Evolutionary conservation across 129 eudicot genomes (phyloP).

Genomic region (Pittosporum tobira): DNA sequence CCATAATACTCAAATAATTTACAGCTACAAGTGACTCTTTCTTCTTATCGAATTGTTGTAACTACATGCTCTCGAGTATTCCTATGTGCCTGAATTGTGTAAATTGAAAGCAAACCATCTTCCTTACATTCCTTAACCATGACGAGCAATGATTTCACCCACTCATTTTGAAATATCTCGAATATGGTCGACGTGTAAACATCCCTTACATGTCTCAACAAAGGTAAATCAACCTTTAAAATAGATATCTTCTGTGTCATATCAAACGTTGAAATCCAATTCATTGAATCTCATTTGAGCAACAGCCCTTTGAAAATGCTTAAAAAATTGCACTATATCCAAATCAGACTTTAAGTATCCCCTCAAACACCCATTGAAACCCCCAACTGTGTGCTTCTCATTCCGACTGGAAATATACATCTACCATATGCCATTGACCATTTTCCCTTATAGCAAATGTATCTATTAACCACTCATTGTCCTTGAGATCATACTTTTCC

Average conservation of each 20-base stretch:
- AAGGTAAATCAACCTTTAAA: conserved; percentile 13
- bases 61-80: neutral
- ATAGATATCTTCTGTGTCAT: conserved; percentile 15
- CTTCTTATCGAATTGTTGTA: neutral
- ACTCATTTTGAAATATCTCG: conserved; percentile 22
- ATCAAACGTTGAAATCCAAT: conserved; percentile 9
- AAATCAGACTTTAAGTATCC: conserved; percentile 19
- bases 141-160: conserved; percentile 16
- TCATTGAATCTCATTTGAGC: conserved; percentile 16
- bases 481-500: conserved; percentile 15
- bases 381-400: conserved; percentile 19
- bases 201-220: conserved; percentile 17
- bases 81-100: neutral
- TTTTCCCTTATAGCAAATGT: conserved; percentile 23
- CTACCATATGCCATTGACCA: conserved; percentile 32
- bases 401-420: conserved; percentile 21
- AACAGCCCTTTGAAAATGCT: conserved; percentile 26
- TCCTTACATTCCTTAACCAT: neutral
- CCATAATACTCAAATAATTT: conserved; percentile 19
- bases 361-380: conserved; percentile 15
- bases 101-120: neutral
- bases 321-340: conserved; percentile 26
- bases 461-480: conserved; percentile 28
- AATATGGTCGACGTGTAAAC: conserved; percentile 21
- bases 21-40: conserved; percentile 16